These are phyloP conservation scores for Tolypocladium ophioglossoides DNA, from an alignment of 2,329 filamentous ascomycete species.

Conservation along the genomic window DNA sequence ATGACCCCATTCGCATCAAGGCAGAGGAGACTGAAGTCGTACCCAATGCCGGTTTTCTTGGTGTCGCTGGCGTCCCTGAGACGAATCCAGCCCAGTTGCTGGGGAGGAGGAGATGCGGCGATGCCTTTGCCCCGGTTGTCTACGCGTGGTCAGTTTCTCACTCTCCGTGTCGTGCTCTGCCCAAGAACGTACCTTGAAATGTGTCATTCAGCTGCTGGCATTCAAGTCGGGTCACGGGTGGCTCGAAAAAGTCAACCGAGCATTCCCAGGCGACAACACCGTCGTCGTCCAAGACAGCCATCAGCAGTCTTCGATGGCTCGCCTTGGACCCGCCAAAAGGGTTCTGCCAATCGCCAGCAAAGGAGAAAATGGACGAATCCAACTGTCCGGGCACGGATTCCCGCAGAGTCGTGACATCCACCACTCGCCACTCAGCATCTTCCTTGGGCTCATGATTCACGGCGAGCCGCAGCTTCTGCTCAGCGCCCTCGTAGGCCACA, in stretches of 20 bases:
- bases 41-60: neutral
- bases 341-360: conserved; percentile 9
- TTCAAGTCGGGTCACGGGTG: conserved; percentile 3
- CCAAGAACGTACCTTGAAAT: conserved; percentile 5
- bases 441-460: conserved; percentile 6
- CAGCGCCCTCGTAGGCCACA: conserved; percentile 8
- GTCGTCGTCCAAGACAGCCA: conserved; percentile 7
- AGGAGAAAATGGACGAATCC: conserved; percentile 7
- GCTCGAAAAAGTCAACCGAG: conserved; percentile 5
- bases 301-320: conserved; percentile 3
- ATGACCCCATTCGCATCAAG: conserved; percentile 4
- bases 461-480: conserved; percentile 8
- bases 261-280: conserved; percentile 10
- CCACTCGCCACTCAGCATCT: conserved; percentile 3
- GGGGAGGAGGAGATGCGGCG: neutral
- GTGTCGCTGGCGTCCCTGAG: neutral
- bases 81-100: conserved; percentile 9
- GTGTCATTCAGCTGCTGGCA: conserved; percentile 6
- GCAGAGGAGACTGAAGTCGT: conserved; percentile 9
- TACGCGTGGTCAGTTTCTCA: neutral
- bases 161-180: no score
- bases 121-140: conserved; percentile 5
- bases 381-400: conserved; percentile 5
- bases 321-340: neutral
- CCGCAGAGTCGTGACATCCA: conserved; percentile 6